A percentile compares a stretch with the other conserved stretches of the same genome.
These are phyloP conservation scores for Phytophthora fragariae DNA, from an alignment of 352 stramenopile genomes.

Conservation along the genomic window DNA sequence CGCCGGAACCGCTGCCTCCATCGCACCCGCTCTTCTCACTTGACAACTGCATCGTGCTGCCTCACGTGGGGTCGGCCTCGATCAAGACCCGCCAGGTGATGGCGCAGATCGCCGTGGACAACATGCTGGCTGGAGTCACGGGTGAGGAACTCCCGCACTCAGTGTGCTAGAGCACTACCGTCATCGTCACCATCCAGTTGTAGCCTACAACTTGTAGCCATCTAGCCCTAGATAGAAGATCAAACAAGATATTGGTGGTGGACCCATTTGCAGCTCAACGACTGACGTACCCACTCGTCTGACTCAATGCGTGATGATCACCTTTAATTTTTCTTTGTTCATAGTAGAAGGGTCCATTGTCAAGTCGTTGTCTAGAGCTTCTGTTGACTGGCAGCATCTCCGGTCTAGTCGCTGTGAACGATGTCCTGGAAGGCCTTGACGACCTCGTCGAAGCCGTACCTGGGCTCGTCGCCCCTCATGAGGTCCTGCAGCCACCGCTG, in stretches of 20 bases:
- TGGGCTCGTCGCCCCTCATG: conserved; percentile 33
- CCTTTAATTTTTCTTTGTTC: conserved; percentile 8
- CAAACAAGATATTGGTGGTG: background rate
- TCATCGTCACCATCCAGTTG: background rate
- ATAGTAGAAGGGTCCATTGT: conserved; percentile 5
- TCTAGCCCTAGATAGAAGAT: background rate
- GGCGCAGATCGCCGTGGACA: conserved; percentile 71
- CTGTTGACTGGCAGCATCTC: conserved; percentile 11
- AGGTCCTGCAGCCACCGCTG: conserved; percentile 39
- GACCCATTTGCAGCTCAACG: background rate
- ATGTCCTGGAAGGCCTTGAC: conserved; percentile 36
- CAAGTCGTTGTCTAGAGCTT: conserved; percentile 14
- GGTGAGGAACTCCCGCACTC: conserved; percentile 48
- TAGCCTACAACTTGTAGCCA: background rate
- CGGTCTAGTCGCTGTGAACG: conserved; percentile 24
- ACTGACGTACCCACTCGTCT: background rate
- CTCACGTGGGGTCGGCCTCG: conserved; percentile 52
- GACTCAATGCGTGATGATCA: background rate
- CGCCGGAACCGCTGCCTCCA: conserved; percentile 86
- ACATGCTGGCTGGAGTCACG: conserved; percentile 57
- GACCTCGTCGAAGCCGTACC: conserved; percentile 49
- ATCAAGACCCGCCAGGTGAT: conserved; percentile 75
- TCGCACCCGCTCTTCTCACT: conserved; percentile 79
- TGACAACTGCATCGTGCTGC: conserved; percentile 65
- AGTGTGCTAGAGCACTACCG: conserved; percentile 34